Percentiles rank a stretch among this genome's conserved stretches.
Evolutionary conservation across 1,284 basidiomycete genomes (phyloP).

Genomic region (Cryptococcus sp.): DNA sequence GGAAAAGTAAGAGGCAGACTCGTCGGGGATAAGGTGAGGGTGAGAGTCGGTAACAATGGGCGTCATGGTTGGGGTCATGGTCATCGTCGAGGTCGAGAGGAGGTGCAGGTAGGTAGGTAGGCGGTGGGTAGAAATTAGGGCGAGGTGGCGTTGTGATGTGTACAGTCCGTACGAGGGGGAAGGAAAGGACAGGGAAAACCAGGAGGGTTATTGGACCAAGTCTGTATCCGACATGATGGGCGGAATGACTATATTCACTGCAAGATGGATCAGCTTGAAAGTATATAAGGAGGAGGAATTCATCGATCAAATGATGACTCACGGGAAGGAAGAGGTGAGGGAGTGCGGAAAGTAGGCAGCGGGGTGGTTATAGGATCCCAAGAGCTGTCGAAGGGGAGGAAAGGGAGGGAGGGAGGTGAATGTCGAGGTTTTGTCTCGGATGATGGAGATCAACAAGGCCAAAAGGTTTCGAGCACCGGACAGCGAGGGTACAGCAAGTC

Average conservation of each 20-base stretch:
- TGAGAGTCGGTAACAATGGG: too few relatives aligned
- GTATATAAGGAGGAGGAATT: too few relatives aligned
- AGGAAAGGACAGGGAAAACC: background rate
- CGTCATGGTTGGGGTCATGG: background rate
- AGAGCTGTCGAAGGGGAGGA: too few relatives aligned
- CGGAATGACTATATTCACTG: background rate
- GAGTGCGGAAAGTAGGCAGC: too few relatives aligned
- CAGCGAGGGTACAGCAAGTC: too few relatives aligned
- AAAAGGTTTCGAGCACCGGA: too few relatives aligned
- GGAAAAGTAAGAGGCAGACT: slow-evolving; percentile 1
- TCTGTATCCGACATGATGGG: slow-evolving; percentile 1
- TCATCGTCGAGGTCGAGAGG: background rate
- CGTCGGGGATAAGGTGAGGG: background rate
- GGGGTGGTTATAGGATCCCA: too few relatives aligned
- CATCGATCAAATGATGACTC: too few relatives aligned
- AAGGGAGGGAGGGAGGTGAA: too few relatives aligned
- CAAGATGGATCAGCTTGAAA: too few relatives aligned
- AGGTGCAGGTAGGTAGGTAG: background rate
- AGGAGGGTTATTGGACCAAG: background rate
- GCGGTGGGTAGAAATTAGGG: background rate
- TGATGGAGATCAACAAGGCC: too few relatives aligned
- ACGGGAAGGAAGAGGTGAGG: background rate
- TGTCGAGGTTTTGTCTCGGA: too few relatives aligned
- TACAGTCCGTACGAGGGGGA: background rate
- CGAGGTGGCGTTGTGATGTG: background rate